Base-by-base conservation (phyloP, 75 land plant species). In the Pinus taeda region DNA sequence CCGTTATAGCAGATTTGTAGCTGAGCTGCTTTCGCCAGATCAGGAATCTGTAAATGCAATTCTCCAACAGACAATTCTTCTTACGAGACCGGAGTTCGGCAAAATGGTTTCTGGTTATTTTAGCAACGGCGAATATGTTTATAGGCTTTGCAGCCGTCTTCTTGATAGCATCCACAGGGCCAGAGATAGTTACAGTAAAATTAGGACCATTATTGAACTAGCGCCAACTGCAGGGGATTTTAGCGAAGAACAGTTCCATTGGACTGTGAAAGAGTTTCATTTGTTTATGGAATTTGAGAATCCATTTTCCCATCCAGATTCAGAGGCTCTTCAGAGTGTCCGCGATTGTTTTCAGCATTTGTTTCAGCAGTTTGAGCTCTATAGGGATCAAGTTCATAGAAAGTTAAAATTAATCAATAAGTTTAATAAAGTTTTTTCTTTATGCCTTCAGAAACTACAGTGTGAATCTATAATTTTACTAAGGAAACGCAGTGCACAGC, bases 1-100 rank as follows among this genome's bases (percentile, higher is more conserved):
- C 33, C 77, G 81, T 15, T 85, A 88, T n/a, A 78, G 74, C 12
- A 81, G 75, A 57, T 83, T 82, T 65, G 79, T 88, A 53, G 85
- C 57, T 15, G 90, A 88, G 37, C 75, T 79, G 0, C 81, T 88
- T 53, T 75, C 81, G 49, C 81, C 79, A 33, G 85, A 87, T 20
- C 79, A 83, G 60, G 88, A 88, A 55, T 37, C 76, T 55, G 81
- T 79, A 6, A 83, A 79, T 33, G 67, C 60, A 15, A 18, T 20
- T 45, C 74, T 49, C 73, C 86, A 14, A 56, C 65, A 11, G 12
- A 49, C 2, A 17, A 7, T 15, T 2, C 21, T 18, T 74, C 15
- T 4, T 4, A 8, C n/a, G 14, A 15, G 55, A 37, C 15, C 56
- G 49, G 59, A 30, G 57, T 3, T 57, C 9, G 71, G 60, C 13